These are phyloP conservation scores for Penicillium crustosum DNA, from an alignment of 2,329 filamentous ascomycete species.

Conservation along the genomic window DNA sequence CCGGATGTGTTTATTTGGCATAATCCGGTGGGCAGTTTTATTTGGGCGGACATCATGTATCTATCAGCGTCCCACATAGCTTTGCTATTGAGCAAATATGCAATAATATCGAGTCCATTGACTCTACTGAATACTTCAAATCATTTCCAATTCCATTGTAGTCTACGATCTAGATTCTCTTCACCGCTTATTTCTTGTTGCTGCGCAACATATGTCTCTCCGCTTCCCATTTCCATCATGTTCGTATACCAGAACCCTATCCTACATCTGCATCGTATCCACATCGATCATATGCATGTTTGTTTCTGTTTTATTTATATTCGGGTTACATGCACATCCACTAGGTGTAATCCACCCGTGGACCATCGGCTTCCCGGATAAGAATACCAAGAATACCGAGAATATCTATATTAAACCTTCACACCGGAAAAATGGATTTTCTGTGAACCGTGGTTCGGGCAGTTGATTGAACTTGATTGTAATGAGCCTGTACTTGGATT, in stretches of 20 bases:
- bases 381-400: background rate
- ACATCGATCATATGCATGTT: background rate
- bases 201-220: background rate
- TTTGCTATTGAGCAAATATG: background rate
- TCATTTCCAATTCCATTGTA: background rate
- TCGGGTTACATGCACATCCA: background rate
- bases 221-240: background rate
- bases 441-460: background rate
- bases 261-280: background rate
- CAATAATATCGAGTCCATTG: background rate
- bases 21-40: background rate
- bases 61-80: slow-evolving; percentile 3
- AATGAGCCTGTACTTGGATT: background rate
- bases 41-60: slow-evolving; percentile 5
- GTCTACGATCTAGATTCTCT: background rate
- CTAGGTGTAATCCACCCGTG: background rate
- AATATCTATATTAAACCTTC: background rate
- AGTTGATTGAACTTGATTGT: background rate
- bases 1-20: background rate
- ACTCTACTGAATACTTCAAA: background rate
- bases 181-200: background rate
- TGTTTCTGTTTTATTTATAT: background rate
- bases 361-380: background rate
- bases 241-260: background rate
- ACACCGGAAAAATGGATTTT: background rate